Base-by-base conservation (phyloP, 257 asterid genomes). In the Scutellaria barbata region DNA sequence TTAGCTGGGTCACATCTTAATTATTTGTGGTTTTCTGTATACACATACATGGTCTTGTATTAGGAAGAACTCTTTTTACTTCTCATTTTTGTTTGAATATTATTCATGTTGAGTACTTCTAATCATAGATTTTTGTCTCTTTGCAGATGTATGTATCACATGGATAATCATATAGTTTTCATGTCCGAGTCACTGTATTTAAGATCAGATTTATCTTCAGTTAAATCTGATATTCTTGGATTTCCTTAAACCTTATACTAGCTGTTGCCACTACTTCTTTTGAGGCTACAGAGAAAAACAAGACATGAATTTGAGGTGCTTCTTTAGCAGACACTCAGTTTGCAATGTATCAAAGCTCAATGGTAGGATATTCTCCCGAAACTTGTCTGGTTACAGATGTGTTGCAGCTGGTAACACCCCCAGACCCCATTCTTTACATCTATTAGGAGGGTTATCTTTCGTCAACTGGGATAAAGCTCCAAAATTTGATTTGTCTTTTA, bases 251-350 rank as follows among this genome's bases (percentile, higher is more conserved):
- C 77, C 61, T 52, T 22, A 41, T 45, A 35, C 43, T 43, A 4
- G 68, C 58, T 47, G 41, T 63, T 6, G 20, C 17, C 30, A 20
- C 46, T 71, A 18, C 58, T 70, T 30, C 4, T 43, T 5, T 46
- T n/a, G 48, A 60, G 50, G 40, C 51, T 35, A 53, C 17, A 4
- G 46, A 33, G 69, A 54, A 69, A 61, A 20, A 20, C 25, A 65
- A 65, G 56, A 63, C 43, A 88, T 88, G 96, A 83, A 72, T 81
- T 63, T 83, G 68, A 81, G 83, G 77, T 83, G 59, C 45, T 74
- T 92, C 68, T 39, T 90, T 14, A 74, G 78, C 64, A 80, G 83
- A 64, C 63, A 52, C 20, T 47, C 85, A 5, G 13, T 81, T 48
- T 62, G 54, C n/a, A 68, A 51, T 43, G n/a, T 87, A 33, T 71